Evolutionary conservation across 139 green algal species (phyloP).

Genomic region (Chlamydomonas incerta): DNA sequence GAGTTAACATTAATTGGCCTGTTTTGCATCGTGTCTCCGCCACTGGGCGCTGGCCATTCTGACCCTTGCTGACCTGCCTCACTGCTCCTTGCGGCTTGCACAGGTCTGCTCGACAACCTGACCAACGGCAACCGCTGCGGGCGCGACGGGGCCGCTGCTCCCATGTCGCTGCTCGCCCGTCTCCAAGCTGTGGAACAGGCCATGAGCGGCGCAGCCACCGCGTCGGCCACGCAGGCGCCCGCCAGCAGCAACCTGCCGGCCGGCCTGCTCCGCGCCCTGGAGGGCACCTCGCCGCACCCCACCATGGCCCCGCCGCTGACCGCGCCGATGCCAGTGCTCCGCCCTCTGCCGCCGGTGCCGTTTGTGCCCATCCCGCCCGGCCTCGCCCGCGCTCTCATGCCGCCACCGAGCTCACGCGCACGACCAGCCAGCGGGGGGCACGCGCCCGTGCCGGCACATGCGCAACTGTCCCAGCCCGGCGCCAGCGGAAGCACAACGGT

Average conservation of each 20-base stretch:
- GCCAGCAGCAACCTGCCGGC: neutral
- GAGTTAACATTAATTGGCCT: no score
- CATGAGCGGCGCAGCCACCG: neutral
- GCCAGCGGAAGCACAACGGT: no score
- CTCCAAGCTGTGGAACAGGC: neutral
- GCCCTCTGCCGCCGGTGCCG: neutral
- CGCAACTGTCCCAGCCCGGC: no score
- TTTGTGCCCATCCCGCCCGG: neutral
- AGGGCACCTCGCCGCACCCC: neutral
- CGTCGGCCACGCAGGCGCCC: neutral
- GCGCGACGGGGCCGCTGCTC: neutral
- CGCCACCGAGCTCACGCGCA: neutral
- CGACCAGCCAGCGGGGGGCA: neutral
- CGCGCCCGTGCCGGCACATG: no score
- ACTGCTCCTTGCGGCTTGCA: no score
- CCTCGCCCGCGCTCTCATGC: slow-evolving; percentile 11
- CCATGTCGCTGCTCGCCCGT: neutral
- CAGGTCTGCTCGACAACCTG: neutral
- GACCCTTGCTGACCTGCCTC: no score
- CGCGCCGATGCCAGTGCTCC: neutral
- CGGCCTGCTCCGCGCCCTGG: neutral
- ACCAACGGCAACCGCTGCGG: neutral
- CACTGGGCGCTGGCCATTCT: no score
- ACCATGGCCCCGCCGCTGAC: neutral
- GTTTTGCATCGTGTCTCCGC: no score